Evolutionary conservation across 768 basidiomycete species (phyloP).

Genomic region (Hirschioporus abietinus): DNA sequence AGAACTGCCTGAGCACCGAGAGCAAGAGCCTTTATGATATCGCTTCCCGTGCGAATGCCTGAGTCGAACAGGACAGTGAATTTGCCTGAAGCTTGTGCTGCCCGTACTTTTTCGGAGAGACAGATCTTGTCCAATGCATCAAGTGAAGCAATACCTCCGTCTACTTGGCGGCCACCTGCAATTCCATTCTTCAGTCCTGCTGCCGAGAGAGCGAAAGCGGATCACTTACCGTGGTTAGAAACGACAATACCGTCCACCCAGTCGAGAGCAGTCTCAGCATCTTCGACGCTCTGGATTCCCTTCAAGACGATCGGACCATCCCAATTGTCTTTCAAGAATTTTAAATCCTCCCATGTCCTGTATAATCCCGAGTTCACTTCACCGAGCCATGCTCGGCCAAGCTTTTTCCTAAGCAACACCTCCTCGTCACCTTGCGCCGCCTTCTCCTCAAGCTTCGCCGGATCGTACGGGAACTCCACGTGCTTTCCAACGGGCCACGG

Average conservation of each 20-base stretch:
- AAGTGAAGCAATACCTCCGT: constrained; percentile 72
- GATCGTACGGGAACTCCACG: constrained; percentile 55
- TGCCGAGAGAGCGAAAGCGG: not conserved
- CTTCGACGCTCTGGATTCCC: constrained; percentile 64
- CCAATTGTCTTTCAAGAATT: constrained; percentile 67
- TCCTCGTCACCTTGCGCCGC: constrained; percentile 43
- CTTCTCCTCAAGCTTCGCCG: constrained; percentile 38
- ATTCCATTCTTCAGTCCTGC: not conserved
- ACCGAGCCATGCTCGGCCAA: constrained; percentile 59
- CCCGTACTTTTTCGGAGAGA: constrained; percentile 51
- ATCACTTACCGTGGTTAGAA: constrained; percentile 65
- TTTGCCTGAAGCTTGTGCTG: constrained; percentile 53
- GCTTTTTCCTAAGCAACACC: constrained; percentile 30
- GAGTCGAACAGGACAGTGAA: constrained; percentile 73
- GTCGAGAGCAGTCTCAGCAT: constrained; percentile 66
- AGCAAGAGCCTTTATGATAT: constrained; percentile 81
- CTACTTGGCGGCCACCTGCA: constrained; percentile 66
- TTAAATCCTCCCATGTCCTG: constrained; percentile 66
- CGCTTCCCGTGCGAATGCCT: constrained; percentile 78
- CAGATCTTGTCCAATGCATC: constrained; percentile 66
- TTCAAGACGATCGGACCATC: constrained; percentile 73
- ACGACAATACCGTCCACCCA: constrained; percentile 72
- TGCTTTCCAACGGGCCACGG: constrained; percentile 20
- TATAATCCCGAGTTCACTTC: constrained; percentile 60
- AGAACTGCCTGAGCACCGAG: constrained; percentile 81